Conservation (phyloP, 2,329 filamentous ascomycete species). For the Talaromyces sp. region DNA sequence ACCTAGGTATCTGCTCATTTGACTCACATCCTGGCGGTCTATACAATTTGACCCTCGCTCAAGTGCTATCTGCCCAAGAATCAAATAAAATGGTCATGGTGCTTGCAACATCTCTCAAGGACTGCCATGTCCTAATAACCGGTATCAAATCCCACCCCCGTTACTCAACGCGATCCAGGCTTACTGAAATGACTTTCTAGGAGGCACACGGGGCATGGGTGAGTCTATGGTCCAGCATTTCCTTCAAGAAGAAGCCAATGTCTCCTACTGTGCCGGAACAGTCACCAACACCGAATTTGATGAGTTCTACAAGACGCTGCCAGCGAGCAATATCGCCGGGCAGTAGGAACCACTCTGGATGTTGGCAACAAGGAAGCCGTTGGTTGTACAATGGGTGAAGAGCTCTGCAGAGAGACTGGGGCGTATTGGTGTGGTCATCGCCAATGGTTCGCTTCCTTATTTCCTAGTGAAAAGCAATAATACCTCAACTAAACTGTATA, state of each 20-base stretch:
- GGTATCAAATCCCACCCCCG: neutral
- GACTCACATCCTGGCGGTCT: neutral
- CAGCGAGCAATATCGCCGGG: slow-evolving; percentile 15
- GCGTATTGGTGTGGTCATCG: slow-evolving; percentile 24
- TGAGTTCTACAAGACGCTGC: slow-evolving; percentile 20
- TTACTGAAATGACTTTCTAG: slow-evolving; percentile 2
- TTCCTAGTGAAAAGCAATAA: neutral
- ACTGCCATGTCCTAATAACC: neutral
- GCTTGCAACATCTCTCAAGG: neutral
- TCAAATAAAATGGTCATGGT: neutral
- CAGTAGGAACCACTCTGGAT: slow-evolving; percentile 24
- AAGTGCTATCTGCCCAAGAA: neutral
- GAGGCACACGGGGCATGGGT: slow-evolving; percentile 31
- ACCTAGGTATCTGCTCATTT: neutral
- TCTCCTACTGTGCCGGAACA: slow-evolving; percentile 28
- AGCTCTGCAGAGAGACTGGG: slow-evolving; percentile 18
- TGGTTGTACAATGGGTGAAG: slow-evolving; percentile 23
- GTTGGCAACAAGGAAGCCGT: slow-evolving; percentile 21
- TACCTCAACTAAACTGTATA: neutral
- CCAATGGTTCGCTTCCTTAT: slow-evolving; percentile 22
- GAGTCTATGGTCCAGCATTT: slow-evolving; percentile 27
- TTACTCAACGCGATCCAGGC: neutral
- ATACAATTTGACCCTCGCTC: neutral
- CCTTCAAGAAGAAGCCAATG: slow-evolving; percentile 25
- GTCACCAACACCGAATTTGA: slow-evolving; percentile 22